Base-by-base conservation (phyloP, 2,329 filamentous ascomycete species). In the Monilinia fructicola region DNA sequence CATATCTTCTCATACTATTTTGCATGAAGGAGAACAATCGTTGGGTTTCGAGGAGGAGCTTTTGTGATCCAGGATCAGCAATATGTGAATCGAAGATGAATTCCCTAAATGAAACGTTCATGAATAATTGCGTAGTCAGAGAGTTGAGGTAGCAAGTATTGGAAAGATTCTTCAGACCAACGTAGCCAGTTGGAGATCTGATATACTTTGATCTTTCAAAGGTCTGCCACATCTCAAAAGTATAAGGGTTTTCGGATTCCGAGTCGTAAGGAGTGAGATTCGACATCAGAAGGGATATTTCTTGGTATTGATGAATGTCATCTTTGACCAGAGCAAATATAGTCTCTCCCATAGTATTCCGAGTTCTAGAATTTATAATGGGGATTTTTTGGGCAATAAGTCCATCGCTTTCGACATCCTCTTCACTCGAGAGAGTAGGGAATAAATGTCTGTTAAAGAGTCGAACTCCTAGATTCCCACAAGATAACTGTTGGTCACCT, bases 61-160 rank as follows among this genome's bases (percentile, higher is more conserved):
- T 84, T 73, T 95, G 90, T 40, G 84, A 81, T 16, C 80, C 77
- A 0, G 80, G 78, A 69, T 90, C 85, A 18, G 81, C 77, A 31
- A 91, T 79, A 61, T 67, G 54, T n/a, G 85, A 81, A 66, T 82
- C 78, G 68, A 98, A 82, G 72, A 99, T 90, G 77, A 98, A 97
- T 21, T 86, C 84, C 23, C 95, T 89, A 74, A 99, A 98, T 9
- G 87, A 84, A 21, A 91, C 80, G 75, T 99, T 98, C 92, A 97
- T 98, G 81, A 94, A 99, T 0, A 99, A 85, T 75, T 99, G 95
- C 0, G 93, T 94, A 68, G 98, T 84, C 0, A 99, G 81, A 0
- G 95, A 98, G 76, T 99, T 99, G 75, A 98, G 85, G 76, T 99
- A 99, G 78, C 95, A 99, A 0, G 96, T 98, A 76, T 97, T 97